Base-by-base conservation (phyloP, 495 filamentous ascomycete genomes). In the Eremomyces bilateralis region DNA sequence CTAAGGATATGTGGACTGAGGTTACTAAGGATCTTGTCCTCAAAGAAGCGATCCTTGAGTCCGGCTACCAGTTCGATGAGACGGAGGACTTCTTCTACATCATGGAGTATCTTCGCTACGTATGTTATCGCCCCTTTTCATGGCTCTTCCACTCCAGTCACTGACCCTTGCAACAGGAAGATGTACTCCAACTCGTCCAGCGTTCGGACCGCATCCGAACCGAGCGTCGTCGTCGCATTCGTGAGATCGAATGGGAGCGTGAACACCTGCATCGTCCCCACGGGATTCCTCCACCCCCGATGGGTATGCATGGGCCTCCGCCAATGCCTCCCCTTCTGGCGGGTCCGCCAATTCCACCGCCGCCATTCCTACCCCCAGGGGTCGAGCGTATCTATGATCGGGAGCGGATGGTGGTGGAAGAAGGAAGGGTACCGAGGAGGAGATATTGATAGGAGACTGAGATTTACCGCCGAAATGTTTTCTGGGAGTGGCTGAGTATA, bases 21-120 rank as follows among this genome's bases (percentile, higher is more conserved):
- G 83, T 97, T 44, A 91, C 84, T 4, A 94, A 91, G 57, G 82
- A 92, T 43, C 53, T 97, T 31, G 81, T 97, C 10, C 64, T 75
- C 25, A 67, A 70, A 36, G 85, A 95, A 48, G 90, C 88, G 0
- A 80, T 97, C 42, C 73, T 91, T 40, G 58, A 72, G 34, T 51
- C 71, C 38, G 82, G 81, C 0, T 95, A 90, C 53, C 79, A 81
- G 43, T 95, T 71, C 47, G 84, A 95, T 47, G 85, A 95, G 59
- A 88, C 80, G 1, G 76, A 80, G 33, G 68, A 57, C 32, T 91
- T 79, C 53, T 95, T 77, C 54, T 95, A 94, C 48, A 67, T 97
- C 22, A 83, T 92, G 58, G 73, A 84, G 38, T 93, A 90, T 53
- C 64, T 97, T 28, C 62, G 67, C 40, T 80, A 85, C 50, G 83